These are phyloP conservation scores for Phlyctochytrium arcticum DNA, from an alignment of 192 early-diverging fungal genomes.

Conservation along the genomic window DNA sequence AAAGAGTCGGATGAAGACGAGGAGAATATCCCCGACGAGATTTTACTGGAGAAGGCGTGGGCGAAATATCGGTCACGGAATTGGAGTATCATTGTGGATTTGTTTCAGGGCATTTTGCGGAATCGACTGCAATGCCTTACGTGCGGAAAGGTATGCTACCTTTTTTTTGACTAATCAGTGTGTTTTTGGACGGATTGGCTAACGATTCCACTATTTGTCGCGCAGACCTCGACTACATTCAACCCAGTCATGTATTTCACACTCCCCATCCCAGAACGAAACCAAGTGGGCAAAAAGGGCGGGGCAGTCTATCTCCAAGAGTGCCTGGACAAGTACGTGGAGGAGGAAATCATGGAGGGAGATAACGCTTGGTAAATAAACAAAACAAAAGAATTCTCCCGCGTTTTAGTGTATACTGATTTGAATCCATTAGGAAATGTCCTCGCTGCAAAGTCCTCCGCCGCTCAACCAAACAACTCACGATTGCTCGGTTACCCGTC, in stretches of 20 bases:
- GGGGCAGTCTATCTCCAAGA: slow-evolving; percentile 67
- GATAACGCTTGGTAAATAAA: slow-evolving; percentile 79
- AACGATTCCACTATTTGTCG: neutral
- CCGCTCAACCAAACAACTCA: slow-evolving; percentile 70
- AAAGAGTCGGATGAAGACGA: slow-evolving; percentile 54
- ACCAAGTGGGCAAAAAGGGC: slow-evolving; percentile 27
- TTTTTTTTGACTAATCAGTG: neutral
- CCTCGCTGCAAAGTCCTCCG: slow-evolving; percentile 73
- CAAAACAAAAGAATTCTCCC: neutral
- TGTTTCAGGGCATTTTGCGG: slow-evolving; percentile 85
- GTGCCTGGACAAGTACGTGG: slow-evolving; percentile 82
- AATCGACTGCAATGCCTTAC: slow-evolving; percentile 64
- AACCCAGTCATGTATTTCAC: slow-evolving; percentile 89
- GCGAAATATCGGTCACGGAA: slow-evolving; percentile 67
- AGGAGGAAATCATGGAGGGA: slow-evolving; percentile 82
- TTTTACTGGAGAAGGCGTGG: slow-evolving; percentile 57
- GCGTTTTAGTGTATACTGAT: neutral
- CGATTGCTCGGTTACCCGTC: slow-evolving; percentile 75
- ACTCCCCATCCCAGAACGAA: slow-evolving; percentile 72
- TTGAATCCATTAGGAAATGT: slow-evolving; percentile 47
- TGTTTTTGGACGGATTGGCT: neutral
- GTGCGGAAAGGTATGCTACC: slow-evolving; percentile 53
- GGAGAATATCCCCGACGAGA: slow-evolving; percentile 62
- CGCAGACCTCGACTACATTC: slow-evolving; percentile 77
- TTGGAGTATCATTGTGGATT: slow-evolving; percentile 76